A percentile compares a stretch with the other conserved stretches of the same genome.
phyloP scores from a whole-genome alignment of 305 asterid species.

The Withania somnifera region DNA sequence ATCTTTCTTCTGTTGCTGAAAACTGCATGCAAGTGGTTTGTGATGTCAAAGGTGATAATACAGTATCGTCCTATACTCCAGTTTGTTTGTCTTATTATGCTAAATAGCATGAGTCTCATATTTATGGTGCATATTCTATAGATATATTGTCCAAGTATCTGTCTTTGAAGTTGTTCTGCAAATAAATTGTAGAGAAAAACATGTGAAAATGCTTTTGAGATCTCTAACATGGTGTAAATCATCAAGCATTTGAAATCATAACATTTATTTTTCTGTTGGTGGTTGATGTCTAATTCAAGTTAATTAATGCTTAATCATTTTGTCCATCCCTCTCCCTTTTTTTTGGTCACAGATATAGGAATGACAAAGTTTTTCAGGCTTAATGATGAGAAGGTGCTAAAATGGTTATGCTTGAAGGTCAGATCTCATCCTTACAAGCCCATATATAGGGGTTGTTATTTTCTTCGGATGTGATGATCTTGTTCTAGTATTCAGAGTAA shows the following conservation, averaged over 20 bases:
- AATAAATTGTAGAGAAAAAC: not conserved
- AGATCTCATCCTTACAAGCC: not conserved
- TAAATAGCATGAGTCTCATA: not conserved
- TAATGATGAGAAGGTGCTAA: conserved; percentile 68
- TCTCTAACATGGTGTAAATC: not conserved
- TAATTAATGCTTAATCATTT: not conserved
- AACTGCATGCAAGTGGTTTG: conserved; percentile 78
- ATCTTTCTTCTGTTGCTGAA: conserved; percentile 52
- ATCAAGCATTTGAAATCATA: not conserved
- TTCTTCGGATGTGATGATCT: not conserved
- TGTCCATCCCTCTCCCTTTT: not conserved
- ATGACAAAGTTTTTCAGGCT: conserved; percentile 76
- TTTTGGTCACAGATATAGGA: conserved; percentile 60
- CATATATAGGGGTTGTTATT: not conserved
- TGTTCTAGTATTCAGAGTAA: not conserved
- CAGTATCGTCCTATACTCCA: not conserved
- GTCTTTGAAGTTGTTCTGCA: not conserved
- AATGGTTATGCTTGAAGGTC: conserved; percentile 86
- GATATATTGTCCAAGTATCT: not conserved
- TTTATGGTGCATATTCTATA: not conserved
- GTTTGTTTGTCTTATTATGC: not conserved
- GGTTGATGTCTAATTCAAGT: not conserved
- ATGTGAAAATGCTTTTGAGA: not conserved
- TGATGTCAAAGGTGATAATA: conserved; percentile 64
- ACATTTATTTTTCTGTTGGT: not conserved